Conservation (phyloP, 306 rosid genomes). For the Sindora glabra region DNA sequence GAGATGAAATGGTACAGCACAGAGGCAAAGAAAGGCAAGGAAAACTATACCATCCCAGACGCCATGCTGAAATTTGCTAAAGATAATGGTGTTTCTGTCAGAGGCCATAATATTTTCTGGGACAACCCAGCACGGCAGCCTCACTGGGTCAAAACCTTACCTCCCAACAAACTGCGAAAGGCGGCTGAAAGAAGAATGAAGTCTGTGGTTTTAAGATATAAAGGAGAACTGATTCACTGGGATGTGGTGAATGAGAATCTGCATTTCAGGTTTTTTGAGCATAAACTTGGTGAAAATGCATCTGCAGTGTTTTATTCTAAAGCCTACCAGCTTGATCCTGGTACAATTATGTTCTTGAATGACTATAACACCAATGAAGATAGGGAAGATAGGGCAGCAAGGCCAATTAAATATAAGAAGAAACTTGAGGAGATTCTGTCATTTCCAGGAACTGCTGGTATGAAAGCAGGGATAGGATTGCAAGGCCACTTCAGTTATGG, state of each 20-base stretch:
- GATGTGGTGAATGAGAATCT: conserved; percentile 45
- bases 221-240: conserved; percentile 39
- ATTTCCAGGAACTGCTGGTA: conserved; percentile 33
- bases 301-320: conserved; percentile 20
- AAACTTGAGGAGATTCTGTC: conserved; percentile 36
- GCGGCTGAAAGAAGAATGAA: conserved; percentile 14
- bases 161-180: background rate
- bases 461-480: conserved; percentile 50
- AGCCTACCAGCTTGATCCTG: conserved; percentile 22
- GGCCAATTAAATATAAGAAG: conserved; percentile 28
- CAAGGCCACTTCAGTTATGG: conserved; percentile 44
- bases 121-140: conserved; percentile 18
- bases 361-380: conserved; percentile 61
- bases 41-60: conserved; percentile 29
- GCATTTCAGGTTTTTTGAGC: conserved; percentile 29
- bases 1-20: conserved; percentile 56
- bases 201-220: conserved; percentile 24
- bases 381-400: conserved; percentile 21
- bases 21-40: conserved; percentile 17
- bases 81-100: conserved; percentile 17
- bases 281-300: conserved; percentile 1
- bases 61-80: conserved; percentile 34
- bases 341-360: conserved; percentile 30
- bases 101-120: conserved; percentile 53
- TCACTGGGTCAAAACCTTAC: conserved; percentile 29